Conservation (phyloP, 179 eudicot genomes). For the Pouteria campechiana region DNA sequence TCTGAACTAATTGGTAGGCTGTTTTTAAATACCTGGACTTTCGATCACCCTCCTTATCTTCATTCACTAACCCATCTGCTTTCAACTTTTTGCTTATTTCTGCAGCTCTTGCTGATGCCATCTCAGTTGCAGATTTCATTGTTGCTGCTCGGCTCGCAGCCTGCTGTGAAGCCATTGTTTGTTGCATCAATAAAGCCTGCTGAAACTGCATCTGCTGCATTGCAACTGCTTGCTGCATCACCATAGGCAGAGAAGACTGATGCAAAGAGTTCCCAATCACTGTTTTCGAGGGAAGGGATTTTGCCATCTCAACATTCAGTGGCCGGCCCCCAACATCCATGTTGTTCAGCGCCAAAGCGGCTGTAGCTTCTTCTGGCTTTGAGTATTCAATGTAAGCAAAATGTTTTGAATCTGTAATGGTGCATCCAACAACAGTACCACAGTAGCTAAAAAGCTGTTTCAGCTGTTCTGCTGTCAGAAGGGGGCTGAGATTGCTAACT, state of each 20-base stretch:
- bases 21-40: conserved; percentile 75
- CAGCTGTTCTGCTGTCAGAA: conserved; percentile 82
- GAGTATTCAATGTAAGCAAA: conserved; percentile 85
- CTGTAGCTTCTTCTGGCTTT: conserved; percentile 85
- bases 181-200: conserved; percentile 92
- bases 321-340: conserved; percentile 90
- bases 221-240: conserved; percentile 99
- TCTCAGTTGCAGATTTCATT: conserved; percentile 85
- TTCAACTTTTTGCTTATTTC: conserved; percentile 83
- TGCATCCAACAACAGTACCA: conserved; percentile 83
- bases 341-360: conserved; percentile 79
- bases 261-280: conserved; percentile 21
- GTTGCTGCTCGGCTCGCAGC: conserved; percentile 95
- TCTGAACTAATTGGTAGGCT: too few species aligned
- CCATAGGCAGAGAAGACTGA: conserved; percentile 63
- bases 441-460: conserved; percentile 78
- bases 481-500: conserved; percentile 94
- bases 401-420: conserved; percentile 85
- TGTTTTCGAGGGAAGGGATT: conserved; percentile 83
- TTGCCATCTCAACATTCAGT: conserved; percentile 97
- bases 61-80: conserved; percentile 51
- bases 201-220: conserved; percentile 99
- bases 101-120: conserved; percentile 97
- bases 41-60: conserved; percentile 36
- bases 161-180: conserved; percentile 83